A percentile compares a stretch with the other conserved stretches of the same genome.
Evolutionary conservation across 2,329 filamentous ascomycete species (phyloP).

Genomic region (Diplodia sapinea): DNA sequence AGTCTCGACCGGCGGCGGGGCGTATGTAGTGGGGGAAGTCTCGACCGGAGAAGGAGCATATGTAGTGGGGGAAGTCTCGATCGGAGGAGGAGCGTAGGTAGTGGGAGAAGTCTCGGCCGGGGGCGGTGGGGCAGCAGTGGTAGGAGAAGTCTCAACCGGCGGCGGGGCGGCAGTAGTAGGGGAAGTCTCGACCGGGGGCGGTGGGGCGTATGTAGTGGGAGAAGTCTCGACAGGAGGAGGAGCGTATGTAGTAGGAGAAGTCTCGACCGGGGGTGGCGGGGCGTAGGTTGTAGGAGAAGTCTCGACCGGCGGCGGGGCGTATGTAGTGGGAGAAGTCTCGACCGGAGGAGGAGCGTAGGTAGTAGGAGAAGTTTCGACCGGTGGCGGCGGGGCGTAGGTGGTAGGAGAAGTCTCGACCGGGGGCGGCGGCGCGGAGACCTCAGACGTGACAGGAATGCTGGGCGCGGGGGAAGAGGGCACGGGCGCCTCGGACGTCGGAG

Average conservation of each 20-base stretch:
- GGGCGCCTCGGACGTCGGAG: not conserved
- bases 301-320: conserved; percentile 6
- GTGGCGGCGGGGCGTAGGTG: not conserved
- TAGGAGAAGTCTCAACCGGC: not conserved
- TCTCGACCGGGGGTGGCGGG: not conserved
- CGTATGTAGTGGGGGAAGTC: conserved; percentile 32
- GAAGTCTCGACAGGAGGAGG: conserved; percentile 12
- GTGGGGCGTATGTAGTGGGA: conserved; percentile 5
- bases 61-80: conserved; percentile 26
- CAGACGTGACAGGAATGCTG: not conserved
- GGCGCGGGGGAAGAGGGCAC: not conserved
- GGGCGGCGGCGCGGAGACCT: conserved; percentile 8
- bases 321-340: conserved; percentile 15
- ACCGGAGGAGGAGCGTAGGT: conserved; percentile 29
- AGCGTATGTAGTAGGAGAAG: conserved; percentile 32
- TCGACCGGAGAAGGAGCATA: not conserved
- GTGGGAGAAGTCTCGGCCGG: conserved; percentile 24
- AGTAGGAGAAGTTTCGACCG: conserved; percentile 28
- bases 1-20: conserved; percentile 5
- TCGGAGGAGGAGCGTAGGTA: not conserved
- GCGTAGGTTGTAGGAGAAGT: not conserved
- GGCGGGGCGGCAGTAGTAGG: not conserved
- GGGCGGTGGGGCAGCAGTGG: no score
- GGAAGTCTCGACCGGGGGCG: not conserved
- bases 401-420: not conserved